A percentile compares a stretch with the other conserved stretches of the same genome.
phyloP scores from a whole-genome alignment of 2,329 filamentous ascomycete genomes.

The Monosporascus sp. region DNA sequence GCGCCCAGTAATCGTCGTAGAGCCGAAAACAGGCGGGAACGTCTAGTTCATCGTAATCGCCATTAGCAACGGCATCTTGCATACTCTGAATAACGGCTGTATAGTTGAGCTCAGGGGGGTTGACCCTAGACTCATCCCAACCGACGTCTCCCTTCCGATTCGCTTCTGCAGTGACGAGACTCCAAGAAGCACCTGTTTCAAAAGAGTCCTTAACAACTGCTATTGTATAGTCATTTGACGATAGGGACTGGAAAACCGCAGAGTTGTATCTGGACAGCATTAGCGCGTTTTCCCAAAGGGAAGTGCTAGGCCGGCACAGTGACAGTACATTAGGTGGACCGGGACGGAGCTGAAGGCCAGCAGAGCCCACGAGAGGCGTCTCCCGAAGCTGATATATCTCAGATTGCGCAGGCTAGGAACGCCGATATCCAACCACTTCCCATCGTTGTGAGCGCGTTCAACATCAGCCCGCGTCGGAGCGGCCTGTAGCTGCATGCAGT shows the following conservation, averaged over 20 bases:
- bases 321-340: slow-evolving; percentile 9
- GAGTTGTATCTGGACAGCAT: slow-evolving; percentile 7
- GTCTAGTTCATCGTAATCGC: slow-evolving; percentile 2
- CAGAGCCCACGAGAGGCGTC: slow-evolving; percentile 5
- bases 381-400: slow-evolving; percentile 6
- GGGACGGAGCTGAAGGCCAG: slow-evolving; percentile 11
- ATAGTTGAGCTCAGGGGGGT: slow-evolving; percentile 9
- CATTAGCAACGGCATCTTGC: slow-evolving; percentile 2
- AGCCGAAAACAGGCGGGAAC: slow-evolving; percentile 13
- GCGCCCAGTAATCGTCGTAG: slow-evolving; percentile 15
- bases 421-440: slow-evolving; percentile 11
- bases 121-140: slow-evolving; percentile 5
- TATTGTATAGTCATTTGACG: slow-evolving; percentile 15
- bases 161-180: slow-evolving; percentile 2
- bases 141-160: slow-evolving; percentile 2
- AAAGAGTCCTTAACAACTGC: slow-evolving; percentile 12
- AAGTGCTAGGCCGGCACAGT: neutral
- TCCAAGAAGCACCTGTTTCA: slow-evolving; percentile 4
- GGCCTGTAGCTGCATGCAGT: slow-evolving; percentile 30
- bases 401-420: slow-evolving; percentile 11
- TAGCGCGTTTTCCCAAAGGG: neutral
- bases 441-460: slow-evolving; percentile 13
- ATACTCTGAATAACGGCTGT: slow-evolving; percentile 9
- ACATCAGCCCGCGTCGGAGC: slow-evolving; percentile 29
- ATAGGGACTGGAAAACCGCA: slow-evolving; percentile 11